phyloP scores from a whole-genome alignment of 1,284 basidiomycete species.

The Phenoliferia sp. region DNA sequence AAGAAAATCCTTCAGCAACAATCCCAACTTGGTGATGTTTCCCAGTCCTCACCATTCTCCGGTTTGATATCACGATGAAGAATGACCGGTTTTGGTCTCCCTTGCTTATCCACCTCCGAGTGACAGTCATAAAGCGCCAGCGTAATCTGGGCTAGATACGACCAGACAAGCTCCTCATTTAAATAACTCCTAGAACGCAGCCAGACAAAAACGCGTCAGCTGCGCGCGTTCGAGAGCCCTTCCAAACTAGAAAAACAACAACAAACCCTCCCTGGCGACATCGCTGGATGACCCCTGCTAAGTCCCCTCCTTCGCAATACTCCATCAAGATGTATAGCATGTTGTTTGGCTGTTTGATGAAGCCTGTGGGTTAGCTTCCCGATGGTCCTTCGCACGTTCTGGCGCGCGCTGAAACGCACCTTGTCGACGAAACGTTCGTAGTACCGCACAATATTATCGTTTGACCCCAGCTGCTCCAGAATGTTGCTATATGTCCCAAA shows the following conservation, averaged over 20 bases:
- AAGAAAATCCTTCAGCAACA: neutral
- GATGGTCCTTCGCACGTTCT: neutral
- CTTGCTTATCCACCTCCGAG: slow-evolving; percentile 36
- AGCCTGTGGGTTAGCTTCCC: neutral
- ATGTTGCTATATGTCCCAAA: slow-evolving; percentile 64
- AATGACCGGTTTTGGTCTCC: slow-evolving; percentile 49
- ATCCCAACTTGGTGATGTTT: too few species aligned
- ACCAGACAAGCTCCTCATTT: slow-evolving; percentile 73
- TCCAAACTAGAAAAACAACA: neutral
- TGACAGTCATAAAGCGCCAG: slow-evolving; percentile 91
- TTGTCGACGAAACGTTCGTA: slow-evolving; percentile 86
- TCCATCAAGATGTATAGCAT: slow-evolving; percentile 95
- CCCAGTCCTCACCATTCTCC: slow-evolving; percentile 70
- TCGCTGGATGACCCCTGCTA: slow-evolving; percentile 77
- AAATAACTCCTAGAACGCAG: slow-evolving; percentile 5
- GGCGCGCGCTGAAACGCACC: neutral
- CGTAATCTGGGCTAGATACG: slow-evolving; percentile 87
- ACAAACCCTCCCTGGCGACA: slow-evolving; percentile 54
- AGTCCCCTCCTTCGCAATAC: slow-evolving; percentile 90
- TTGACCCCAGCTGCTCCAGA: slow-evolving; percentile 77
- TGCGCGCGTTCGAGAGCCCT: neutral
- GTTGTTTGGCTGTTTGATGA: slow-evolving; percentile 56
- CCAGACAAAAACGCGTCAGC: neutral
- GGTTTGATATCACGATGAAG: slow-evolving; percentile 93
- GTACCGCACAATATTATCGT: slow-evolving; percentile 92